A percentile compares a stretch with the other conserved stretches of the same genome.
Conservation (phyloP, 2,329 filamentous ascomycete genomes). For the Didymella sp. region DNA sequence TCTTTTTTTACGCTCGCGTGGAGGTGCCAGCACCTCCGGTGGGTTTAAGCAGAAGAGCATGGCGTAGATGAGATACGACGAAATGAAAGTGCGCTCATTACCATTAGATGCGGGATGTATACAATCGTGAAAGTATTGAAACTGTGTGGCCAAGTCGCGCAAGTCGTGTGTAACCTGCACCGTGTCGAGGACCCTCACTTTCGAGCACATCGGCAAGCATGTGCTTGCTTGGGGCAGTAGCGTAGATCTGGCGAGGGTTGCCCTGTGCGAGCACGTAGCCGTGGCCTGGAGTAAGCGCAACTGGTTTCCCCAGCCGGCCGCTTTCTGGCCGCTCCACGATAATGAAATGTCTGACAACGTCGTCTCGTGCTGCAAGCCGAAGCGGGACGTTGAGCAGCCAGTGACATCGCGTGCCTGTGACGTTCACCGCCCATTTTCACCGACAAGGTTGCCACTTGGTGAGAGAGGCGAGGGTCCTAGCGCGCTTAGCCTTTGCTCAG, state of each 20-base stretch:
- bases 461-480: conserved; percentile 25
- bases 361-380: conserved; percentile 8
- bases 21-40: conserved; percentile 26
- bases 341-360: conserved; percentile 8
- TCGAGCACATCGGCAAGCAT: conserved; percentile 9
- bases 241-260: conserved; percentile 17
- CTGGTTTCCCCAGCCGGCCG: conserved; percentile 2
- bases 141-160: not conserved
- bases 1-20: conserved; percentile 50
- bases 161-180: not conserved
- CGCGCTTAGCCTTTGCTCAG: conserved; percentile 28
- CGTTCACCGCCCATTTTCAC: conserved; percentile 39
- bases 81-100: conserved; percentile 19
- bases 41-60: conserved; percentile 51
- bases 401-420: conserved; percentile 21
- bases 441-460: conserved; percentile 29
- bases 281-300: conserved; percentile 2
- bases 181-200: not conserved
- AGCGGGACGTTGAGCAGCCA: conserved; percentile 14
- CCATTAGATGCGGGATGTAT: not conserved
- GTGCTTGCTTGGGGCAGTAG: conserved; percentile 13
- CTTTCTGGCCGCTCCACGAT: conserved; percentile 9
- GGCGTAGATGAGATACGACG: conserved; percentile 39
- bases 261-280: conserved; percentile 13
- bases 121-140: not conserved